Base-by-base conservation (phyloP, 2,329 filamentous ascomycete species). In the Anthostomella pinea region DNA sequence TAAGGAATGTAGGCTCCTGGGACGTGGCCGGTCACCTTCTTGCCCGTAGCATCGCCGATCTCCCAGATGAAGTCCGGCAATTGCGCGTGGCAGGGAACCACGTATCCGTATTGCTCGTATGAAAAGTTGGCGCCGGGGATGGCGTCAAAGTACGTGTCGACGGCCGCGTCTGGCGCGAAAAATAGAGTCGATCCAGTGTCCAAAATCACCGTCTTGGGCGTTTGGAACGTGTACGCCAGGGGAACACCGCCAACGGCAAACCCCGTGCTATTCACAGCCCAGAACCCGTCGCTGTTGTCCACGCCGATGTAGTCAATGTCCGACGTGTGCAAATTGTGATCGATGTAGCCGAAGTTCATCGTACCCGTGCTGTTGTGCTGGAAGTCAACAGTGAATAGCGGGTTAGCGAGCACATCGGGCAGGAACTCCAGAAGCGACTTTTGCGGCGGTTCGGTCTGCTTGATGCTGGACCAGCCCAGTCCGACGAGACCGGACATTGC, bases 131-230 rank as follows among this genome's bases (percentile, higher is more conserved):
- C 73, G 7, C 70, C 67, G 0, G 68, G 53, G 3, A 85, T 73
- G 30, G 68, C 57, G 19, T 56, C 56, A 63, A 81, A 87, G 63
- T 86, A 87, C 21, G 68, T 67, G 18, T 68, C 55, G 2, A 74
- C 75, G n/a, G 83, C 64, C 7, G 68, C 62, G 11, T 71, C 63
- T 19, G 76, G 73, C 17, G 83, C 63, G 32, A 85, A 73, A 55
- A 87, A 66, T 35, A 87, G 66, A 1, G 81, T 80, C 4, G 81
- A 84, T 16, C 82, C 83, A 3, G 83, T 87, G 60, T 87, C 83
- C 18, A 77, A 69, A 37, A 84, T 81, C 30, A 79, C 74, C 18
- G 64, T 62, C 26, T 49, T 48, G 48, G 72, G 69, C 13, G 52
- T 49, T 28, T 65, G 52, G 38, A 66, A 63, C 28, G 52, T 44